A percentile compares a stretch with the other conserved stretches of the same genome.
These are phyloP conservation scores for Candida pseudoglaebosa DNA, from an alignment of 805 yeast species.

Conservation along the genomic window DNA sequence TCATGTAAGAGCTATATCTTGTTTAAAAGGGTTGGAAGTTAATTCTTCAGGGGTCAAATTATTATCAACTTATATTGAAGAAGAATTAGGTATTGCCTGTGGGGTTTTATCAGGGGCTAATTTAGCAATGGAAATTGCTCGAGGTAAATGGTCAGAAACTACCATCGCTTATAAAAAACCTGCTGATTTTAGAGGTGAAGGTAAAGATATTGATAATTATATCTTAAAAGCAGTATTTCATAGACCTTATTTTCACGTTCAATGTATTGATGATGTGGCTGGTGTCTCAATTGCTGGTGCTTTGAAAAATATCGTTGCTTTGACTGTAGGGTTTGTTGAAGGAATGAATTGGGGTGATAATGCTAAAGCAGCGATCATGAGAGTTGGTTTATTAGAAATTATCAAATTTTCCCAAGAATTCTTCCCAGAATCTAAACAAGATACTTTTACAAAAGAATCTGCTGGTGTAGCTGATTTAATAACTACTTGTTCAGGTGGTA, in stretches of 20 bases:
- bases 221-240: conserved; percentile 43
- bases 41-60: conserved; percentile 40
- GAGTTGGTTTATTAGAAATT: conserved; percentile 41
- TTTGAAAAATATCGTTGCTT: conserved; percentile 43
- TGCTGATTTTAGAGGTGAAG: conserved; percentile 35
- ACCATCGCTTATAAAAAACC: conserved; percentile 42
- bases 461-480: conserved; percentile 48
- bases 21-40: conserved; percentile 45
- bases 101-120: conserved; percentile 49
- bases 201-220: conserved; percentile 36
- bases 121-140: conserved; percentile 44
- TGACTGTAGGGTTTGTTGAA: conserved; percentile 45
- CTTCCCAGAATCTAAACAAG: conserved; percentile 35
- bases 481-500: conserved; percentile 46
- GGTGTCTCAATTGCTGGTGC: conserved; percentile 48
- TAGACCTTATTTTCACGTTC: conserved; percentile 45
- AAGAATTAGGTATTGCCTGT: conserved; percentile 39
- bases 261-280: conserved; percentile 41
- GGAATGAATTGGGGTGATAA: conserved; percentile 49
- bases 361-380: conserved; percentile 46
- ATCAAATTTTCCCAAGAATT: conserved; percentile 54
- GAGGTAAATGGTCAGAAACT: conserved; percentile 46
- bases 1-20: conserved; percentile 39
- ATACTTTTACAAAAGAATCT: conserved; percentile 42
- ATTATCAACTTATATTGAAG: conserved; percentile 41